Evolutionary conservation across 495 filamentous ascomycete species (phyloP).

Genomic region (Hamigera avellanea): DNA sequence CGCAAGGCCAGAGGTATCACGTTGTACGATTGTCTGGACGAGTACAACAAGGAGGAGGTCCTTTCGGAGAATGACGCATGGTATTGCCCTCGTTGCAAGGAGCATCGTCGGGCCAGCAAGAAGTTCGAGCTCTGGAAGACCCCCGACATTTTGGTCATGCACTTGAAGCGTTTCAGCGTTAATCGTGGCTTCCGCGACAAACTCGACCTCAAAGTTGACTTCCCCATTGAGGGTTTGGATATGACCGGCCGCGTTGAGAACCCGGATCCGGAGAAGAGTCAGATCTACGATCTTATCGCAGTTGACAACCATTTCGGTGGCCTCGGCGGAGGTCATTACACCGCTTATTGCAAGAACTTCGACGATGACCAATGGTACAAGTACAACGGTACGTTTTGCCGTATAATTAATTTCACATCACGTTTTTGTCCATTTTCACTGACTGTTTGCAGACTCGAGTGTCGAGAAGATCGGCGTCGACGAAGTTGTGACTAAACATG

Average conservation of each 20-base stretch:
- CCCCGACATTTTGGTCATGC: conserved; percentile 87
- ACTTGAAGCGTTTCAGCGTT: conserved; percentile 89
- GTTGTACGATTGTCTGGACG: conserved; percentile 83
- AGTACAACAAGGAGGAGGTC: conserved; percentile 85
- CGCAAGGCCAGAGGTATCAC: conserved; percentile 65
- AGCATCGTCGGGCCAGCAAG: conserved; percentile 82
- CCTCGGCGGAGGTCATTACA: conserved; percentile 90
- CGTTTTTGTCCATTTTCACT: conserved; percentile 5
- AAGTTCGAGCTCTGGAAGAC: conserved; percentile 94
- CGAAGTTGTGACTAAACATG: conserved; percentile 51
- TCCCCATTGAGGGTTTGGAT: conserved; percentile 80
- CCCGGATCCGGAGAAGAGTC: conserved; percentile 62
- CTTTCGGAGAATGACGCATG: conserved; percentile 90
- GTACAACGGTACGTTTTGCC: conserved; percentile 66
- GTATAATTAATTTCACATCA: conserved; percentile 1
- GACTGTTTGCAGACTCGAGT: conserved; percentile 49
- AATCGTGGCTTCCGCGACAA: conserved; percentile 67
- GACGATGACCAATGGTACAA: conserved; percentile 77
- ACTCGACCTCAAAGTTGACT: conserved; percentile 82
- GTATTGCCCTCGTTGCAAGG: conserved; percentile 94
- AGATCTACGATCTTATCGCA: conserved; percentile 84
- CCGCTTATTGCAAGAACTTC: conserved; percentile 86
- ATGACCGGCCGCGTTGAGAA: conserved; percentile 66
- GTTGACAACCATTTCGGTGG: conserved; percentile 94
- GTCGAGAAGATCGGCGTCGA: conserved; percentile 45